Percentiles rank a stretch among this genome's conserved stretches.
phyloP scores from a whole-genome alignment of 495 filamentous ascomycete genomes.

The Aspergillus sparsus region DNA sequence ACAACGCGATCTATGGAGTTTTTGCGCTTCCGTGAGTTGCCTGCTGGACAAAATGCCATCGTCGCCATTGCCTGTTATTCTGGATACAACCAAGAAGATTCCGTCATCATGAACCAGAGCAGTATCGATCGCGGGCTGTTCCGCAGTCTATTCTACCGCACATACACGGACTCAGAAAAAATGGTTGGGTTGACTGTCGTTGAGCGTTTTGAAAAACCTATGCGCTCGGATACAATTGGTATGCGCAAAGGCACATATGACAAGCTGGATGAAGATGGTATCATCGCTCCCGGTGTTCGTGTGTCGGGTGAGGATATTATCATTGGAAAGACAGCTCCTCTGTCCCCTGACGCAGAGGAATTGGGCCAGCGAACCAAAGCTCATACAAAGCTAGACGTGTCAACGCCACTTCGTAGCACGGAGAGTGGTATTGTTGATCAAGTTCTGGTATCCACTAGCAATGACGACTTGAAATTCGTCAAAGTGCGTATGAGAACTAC shows the following conservation, averaged over 20 bases:
- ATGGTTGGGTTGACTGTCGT: constrained; percentile 84
- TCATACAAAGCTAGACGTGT: constrained; percentile 92
- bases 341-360: constrained; percentile 89
- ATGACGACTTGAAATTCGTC: constrained; percentile 86
- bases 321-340: constrained; percentile 96
- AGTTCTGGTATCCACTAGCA: constrained; percentile 83
- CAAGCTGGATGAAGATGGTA: constrained; percentile 93
- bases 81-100: constrained; percentile 99
- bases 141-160: constrained; percentile 96
- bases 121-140: constrained; percentile 96
- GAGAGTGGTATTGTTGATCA: constrained; percentile 96
- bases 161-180: constrained; percentile 95
- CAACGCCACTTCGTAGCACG: constrained; percentile 89
- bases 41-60: constrained; percentile 97
- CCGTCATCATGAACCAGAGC: constrained; percentile 99
- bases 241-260: constrained; percentile 97
- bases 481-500: constrained; percentile 97
- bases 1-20: constrained; percentile 99
- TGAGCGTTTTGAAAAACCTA: constrained; percentile 93
- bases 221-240: constrained; percentile 78
- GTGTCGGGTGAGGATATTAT: constrained; percentile 98
- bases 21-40: constrained; percentile 94
- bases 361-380: constrained; percentile 85
- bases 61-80: constrained; percentile 97
- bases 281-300: constrained; percentile 87